Evolutionary conservation across 495 filamentous ascomycete genomes (phyloP).

Genomic region (Tuber calosporum): DNA sequence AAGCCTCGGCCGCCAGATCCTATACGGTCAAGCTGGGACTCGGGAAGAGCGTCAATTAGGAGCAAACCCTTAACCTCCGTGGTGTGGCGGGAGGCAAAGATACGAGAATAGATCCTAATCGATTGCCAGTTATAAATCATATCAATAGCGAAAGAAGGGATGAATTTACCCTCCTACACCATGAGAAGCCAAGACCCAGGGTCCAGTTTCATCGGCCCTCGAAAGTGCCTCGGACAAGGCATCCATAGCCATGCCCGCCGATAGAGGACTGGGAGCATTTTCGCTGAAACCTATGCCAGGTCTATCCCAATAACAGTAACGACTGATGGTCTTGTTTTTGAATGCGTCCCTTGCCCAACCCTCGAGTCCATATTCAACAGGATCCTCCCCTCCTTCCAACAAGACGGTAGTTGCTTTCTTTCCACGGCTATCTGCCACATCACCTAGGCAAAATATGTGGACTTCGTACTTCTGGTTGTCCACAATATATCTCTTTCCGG

Average conservation of each 20-base stretch:
- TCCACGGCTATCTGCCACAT: slow-evolving; percentile 49
- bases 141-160: background rate
- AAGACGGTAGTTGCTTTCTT: slow-evolving; percentile 61
- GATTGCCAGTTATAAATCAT: background rate
- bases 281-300: slow-evolving; percentile 80
- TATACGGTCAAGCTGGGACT: slow-evolving; percentile 65
- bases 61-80: slow-evolving; percentile 67
- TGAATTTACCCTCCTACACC: slow-evolving; percentile 33
- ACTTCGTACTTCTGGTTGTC: slow-evolving; percentile 74
- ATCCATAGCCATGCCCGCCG: slow-evolving; percentile 80
- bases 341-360: slow-evolving; percentile 61
- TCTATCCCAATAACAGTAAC: slow-evolving; percentile 94
- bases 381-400: slow-evolving; percentile 69
- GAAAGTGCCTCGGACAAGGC: slow-evolving; percentile 76
- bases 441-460: slow-evolving; percentile 76
- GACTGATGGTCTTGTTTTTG: slow-evolving; percentile 63
- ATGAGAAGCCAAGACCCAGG: slow-evolving; percentile 62
- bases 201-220: slow-evolving; percentile 70
- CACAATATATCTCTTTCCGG: slow-evolving; percentile 68
- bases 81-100: slow-evolving; percentile 76
- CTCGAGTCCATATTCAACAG: slow-evolving; percentile 68
- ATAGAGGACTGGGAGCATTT: slow-evolving; percentile 85
- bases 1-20: slow-evolving; percentile 67
- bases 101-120: slow-evolving; percentile 70
- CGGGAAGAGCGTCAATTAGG: slow-evolving; percentile 79